Base-by-base conservation (phyloP, 345 rosid genomes). In the Excoecaria agallocha region DNA sequence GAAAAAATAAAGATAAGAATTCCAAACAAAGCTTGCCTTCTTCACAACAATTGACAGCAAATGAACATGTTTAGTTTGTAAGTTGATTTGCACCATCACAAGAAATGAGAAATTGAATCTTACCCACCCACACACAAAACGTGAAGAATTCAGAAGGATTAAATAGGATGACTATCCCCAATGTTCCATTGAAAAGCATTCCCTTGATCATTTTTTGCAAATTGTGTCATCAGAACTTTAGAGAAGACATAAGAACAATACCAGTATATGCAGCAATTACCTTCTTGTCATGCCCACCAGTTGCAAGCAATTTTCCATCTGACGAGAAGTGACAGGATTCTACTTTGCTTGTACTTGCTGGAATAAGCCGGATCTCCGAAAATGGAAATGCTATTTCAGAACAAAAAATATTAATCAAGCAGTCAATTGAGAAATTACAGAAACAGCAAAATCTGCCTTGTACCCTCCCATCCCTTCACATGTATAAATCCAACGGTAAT, bases 251-350 rank as follows among this genome's bases (percentile, higher is more conserved):
- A 45, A 60, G 30, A 20, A n/a, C 20, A 38, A 49, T 24, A 8
- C 12, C 8, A 6, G 3, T 22, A n/a, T 35, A 13, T 19, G 24
- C 24, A 20, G 15, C 17, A 37, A 8, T 76, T 64, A 90, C 95
- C 88, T 79, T 88, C 68, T 81, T 87, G 76, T 88, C 91, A 70
- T 86, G 85, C 19, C 92, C 92, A 30, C 95, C 91, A 76, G 91
- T 82, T 55, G 90, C 92, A 48, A 90, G 89, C 73, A 88, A 77
- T 70, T 90, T 87, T 70, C 95, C 95, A 76, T 88, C 87, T 1
- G 87, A 75, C 30, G 95, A 90, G 86, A 88, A 90, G 80, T 90
- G 87, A 65, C 93, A 90, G 70, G 87, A 84, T 74, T 88, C 91
- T 74, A 87, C 66, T 77, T 86, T 77, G 70, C 72, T 78, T 59